Conservation (phyloP, 129 eudicot species). For the sunflower (Helianthus annuus) region HanXRQr2.0-SUNRISE NC_035439.2:143111069-143111568, state of each 20-base stretch:
- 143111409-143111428: conserved; percentile 76
- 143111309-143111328: too few species aligned
- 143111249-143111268: conserved; percentile 48
- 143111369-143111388: conserved; percentile 36
- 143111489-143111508: conserved; percentile 73
- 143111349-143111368: not conserved
- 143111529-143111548: conserved; percentile 44
- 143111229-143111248: conserved; percentile 74
- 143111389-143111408: conserved; percentile 62
- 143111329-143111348: too few species aligned
- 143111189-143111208: too few species aligned
- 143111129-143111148: too few species aligned
- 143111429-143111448: conserved; percentile 58
- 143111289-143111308: too few species aligned
- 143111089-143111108: conserved; percentile 74
- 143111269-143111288: conserved; percentile 58
- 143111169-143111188: too few species aligned
- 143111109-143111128: not conserved
- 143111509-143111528: conserved; percentile 52
- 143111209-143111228: conserved; percentile 35
- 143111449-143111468: conserved; percentile 77
- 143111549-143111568: conserved; percentile 48
- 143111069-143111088: conserved; percentile 90
- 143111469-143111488: conserved; percentile 74
- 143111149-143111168: too few species aligned